phyloP scores from a whole-genome alignment of 2,329 filamentous ascomycete species.

The Epichloe festucae region DNA sequence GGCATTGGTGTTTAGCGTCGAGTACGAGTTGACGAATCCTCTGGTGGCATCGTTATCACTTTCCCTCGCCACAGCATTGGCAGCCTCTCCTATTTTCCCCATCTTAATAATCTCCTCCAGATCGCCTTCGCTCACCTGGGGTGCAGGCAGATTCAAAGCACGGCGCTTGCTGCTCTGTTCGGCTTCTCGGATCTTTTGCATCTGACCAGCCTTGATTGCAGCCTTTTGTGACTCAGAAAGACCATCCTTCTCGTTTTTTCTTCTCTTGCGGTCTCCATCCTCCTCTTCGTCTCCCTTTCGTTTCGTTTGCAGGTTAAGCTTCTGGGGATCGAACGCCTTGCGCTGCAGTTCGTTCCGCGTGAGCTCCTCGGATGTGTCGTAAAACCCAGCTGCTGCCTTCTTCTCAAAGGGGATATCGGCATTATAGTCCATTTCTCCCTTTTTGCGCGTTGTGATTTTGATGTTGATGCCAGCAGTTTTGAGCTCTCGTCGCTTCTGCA shows the following conservation, averaged over 20 bases:
- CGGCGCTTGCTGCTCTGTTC: slow-evolving; percentile 93
- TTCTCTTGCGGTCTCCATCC: slow-evolving; percentile 66
- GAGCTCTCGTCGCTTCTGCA: slow-evolving; percentile 91
- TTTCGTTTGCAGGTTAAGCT: slow-evolving; percentile 82
- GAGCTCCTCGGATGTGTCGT: slow-evolving; percentile 79
- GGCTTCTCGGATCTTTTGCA: slow-evolving; percentile 89
- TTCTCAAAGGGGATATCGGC: slow-evolving; percentile 98
- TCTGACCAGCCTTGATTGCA: slow-evolving; percentile 82
- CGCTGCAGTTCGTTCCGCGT: slow-evolving; percentile 70
- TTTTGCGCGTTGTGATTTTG: slow-evolving; percentile 81
- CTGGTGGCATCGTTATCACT: slow-evolving; percentile 77
- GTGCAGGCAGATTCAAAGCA: slow-evolving; percentile 67
- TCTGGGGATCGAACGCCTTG: slow-evolving; percentile 79
- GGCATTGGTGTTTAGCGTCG: slow-evolving; percentile 63
- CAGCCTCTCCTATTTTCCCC: slow-evolving; percentile 85
- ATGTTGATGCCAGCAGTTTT: slow-evolving; percentile 98
- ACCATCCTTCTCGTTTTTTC: slow-evolving; percentile 77
- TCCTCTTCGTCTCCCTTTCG: slow-evolving; percentile 90
- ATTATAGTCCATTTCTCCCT: slow-evolving; percentile 99
- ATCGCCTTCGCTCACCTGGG: slow-evolving; percentile 85
- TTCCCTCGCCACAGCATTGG: slow-evolving; percentile 58
- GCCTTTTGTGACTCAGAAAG: slow-evolving; percentile 67
- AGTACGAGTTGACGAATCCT: slow-evolving; percentile 79
- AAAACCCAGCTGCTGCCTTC: slow-evolving; percentile 76
- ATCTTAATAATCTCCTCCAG: slow-evolving; percentile 98